A percentile compares a stretch with the other conserved stretches of the same genome.
phyloP scores from a whole-genome alignment of 441 rosid genomes.

The Pelargonium fulgidum region DNA sequence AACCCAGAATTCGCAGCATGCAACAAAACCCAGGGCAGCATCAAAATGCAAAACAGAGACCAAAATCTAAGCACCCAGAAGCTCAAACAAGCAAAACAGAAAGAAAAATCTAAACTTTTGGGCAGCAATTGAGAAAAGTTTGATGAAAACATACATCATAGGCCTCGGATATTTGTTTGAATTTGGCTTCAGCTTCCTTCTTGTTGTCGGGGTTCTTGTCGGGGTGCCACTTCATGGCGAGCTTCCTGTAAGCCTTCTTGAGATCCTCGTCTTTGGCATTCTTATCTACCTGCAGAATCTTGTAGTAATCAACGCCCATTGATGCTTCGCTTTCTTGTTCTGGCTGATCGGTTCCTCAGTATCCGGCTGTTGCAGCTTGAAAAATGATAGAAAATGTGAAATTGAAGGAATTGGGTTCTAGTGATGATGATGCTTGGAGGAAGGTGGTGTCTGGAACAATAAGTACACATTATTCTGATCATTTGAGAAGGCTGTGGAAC shows the following conservation, averaged over 20 bases:
- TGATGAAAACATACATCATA: slow-evolving; percentile 45
- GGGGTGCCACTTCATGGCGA: slow-evolving; percentile 90
- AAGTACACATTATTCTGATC: too few species aligned
- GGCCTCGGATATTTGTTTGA: slow-evolving; percentile 83
- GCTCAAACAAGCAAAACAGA: too few species aligned
- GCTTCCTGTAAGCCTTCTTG: slow-evolving; percentile 71
- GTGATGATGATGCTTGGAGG: too few species aligned
- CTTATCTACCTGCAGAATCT: slow-evolving; percentile 54
- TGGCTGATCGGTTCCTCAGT: not conserved
- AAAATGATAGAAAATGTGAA: not conserved
- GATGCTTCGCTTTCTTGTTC: not conserved
- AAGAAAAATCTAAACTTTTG: too few species aligned
- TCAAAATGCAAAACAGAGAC: not conserved
- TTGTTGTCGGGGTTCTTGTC: slow-evolving; percentile 75
- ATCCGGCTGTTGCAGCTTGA: not conserved
- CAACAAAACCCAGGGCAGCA: not conserved
- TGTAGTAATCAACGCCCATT: slow-evolving; percentile 79
- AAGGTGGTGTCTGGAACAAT: too few species aligned
- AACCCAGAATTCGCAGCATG: not conserved
- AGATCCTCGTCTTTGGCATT: slow-evolving; percentile 66
- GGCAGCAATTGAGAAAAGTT: not conserved
- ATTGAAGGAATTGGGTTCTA: too few species aligned
- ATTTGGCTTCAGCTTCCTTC: slow-evolving; percentile 74
- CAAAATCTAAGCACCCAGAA: too few species aligned
- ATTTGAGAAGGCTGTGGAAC: too few species aligned